These are phyloP conservation scores for Hericium erinaceus DNA, from an alignment of 768 basidiomycete genomes.

Conservation along the genomic window DNA sequence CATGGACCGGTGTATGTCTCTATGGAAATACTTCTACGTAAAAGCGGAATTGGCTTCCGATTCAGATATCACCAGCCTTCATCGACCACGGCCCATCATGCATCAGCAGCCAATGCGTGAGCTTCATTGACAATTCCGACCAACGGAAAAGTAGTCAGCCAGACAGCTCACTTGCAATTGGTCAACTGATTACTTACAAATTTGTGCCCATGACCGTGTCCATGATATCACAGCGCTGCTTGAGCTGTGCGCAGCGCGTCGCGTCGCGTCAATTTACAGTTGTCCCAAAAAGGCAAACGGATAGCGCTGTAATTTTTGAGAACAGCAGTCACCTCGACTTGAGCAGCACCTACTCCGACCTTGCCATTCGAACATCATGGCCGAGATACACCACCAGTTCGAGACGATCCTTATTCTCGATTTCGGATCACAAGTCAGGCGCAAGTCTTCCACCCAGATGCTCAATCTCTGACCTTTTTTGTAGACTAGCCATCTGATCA, in stretches of 20 bases:
- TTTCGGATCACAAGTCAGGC: slow-evolving; percentile 87
- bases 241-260: background rate
- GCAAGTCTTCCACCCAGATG: background rate
- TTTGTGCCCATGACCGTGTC: no score
- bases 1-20: no score
- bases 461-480: slow-evolving; percentile 10
- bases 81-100: no score
- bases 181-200: no score
- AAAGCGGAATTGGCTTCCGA: no score
- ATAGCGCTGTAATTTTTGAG: background rate
- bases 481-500: slow-evolving; percentile 96
- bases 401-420: slow-evolving; percentile 95
- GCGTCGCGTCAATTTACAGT: background rate
- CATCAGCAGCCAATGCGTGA: no score
- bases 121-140: no score
- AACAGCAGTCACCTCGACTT: background rate
- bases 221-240: no score
- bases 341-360: background rate
- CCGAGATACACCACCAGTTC: slow-evolving; percentile 90
- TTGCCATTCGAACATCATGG: slow-evolving; percentile 32
- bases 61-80: no score
- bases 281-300: slow-evolving; percentile 1
- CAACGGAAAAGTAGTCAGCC: no score
- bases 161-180: no score
- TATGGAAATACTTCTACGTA: no score